phyloP scores from a whole-genome alignment of 2,329 filamentous ascomycete species.

The Ambrosiella cleistominuta region DNA sequence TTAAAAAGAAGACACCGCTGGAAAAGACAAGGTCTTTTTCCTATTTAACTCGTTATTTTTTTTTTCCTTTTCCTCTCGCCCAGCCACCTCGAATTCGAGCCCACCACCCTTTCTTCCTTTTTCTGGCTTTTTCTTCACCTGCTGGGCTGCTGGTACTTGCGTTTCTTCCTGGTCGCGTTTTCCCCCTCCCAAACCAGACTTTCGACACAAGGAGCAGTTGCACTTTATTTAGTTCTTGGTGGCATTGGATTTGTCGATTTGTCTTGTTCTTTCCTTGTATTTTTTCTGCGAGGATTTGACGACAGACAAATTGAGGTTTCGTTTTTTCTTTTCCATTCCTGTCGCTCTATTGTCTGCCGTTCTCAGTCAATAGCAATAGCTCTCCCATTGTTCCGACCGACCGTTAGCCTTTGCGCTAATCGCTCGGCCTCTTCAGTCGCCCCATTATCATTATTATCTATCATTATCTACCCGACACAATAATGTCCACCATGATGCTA shows the following conservation, averaged over 20 bases:
- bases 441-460: not conserved
- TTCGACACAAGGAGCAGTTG: not conserved
- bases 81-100: conserved; percentile 6
- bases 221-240: not conserved
- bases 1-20: not conserved
- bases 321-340: not conserved
- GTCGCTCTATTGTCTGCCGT: conserved; percentile 2
- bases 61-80: not conserved
- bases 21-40: not conserved
- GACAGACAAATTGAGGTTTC: not conserved
- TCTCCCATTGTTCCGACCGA: not conserved
- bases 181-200: too few relatives aligned
- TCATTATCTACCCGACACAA: not conserved
- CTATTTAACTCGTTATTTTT: not conserved
- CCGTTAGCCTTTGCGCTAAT: not conserved
- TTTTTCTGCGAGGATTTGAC: not conserved
- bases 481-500: conserved; percentile 10
- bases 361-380: not conserved
- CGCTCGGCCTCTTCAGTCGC: not conserved
- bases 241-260: not conserved
- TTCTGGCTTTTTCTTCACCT: too few relatives aligned
- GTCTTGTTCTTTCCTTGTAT: not conserved
- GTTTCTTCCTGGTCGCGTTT: too few relatives aligned
- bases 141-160: too few relatives aligned
- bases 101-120: not conserved